Percentiles rank a stretch among this genome's conserved stretches.
phyloP scores from a whole-genome alignment of 1,284 basidiomycete species.

The Malassezia dermatis region DNA sequence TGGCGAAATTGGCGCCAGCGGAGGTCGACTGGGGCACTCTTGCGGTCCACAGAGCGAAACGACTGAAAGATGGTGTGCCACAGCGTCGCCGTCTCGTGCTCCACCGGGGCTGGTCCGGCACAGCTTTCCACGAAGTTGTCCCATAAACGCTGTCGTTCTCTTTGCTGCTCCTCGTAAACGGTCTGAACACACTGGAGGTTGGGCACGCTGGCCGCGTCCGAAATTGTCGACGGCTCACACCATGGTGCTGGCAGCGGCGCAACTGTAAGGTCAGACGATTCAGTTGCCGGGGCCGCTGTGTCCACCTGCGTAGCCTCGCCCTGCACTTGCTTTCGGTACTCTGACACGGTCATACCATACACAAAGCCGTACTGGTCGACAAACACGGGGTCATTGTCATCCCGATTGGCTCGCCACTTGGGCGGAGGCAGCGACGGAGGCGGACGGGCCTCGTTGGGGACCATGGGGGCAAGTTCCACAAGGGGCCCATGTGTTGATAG shows the following conservation, averaged over 20 bases:
- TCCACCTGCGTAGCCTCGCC: conserved; percentile 51
- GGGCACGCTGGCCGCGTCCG: conserved; percentile 21
- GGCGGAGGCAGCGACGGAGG: conserved; percentile 53
- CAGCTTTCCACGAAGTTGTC: conserved; percentile 63
- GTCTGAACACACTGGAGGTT: conserved; percentile 70
- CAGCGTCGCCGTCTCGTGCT: conserved; percentile 24
- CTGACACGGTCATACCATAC: conserved; percentile 53
- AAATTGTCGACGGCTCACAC: not conserved
- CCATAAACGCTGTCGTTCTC: conserved; percentile 68
- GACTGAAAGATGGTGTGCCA: conserved; percentile 49
- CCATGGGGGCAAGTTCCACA: conserved; percentile 81
- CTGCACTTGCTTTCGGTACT: not conserved
- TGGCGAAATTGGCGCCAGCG: conserved; percentile 66
- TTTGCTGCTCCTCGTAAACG: conserved; percentile 75
- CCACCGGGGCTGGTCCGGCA: conserved; percentile 17
- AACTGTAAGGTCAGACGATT: not conserved
- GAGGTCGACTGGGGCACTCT: conserved; percentile 55
- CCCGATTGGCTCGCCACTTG: not conserved
- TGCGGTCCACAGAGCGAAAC: conserved; percentile 51
- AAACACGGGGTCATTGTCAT: not conserved
- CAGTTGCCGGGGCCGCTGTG: conserved; percentile 62
- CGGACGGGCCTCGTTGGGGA: conserved; percentile 71
- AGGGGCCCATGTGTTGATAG: conserved; percentile 51
- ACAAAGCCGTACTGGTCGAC: conserved; percentile 69
- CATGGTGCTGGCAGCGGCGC: not conserved